Conservation (phyloP, 768 basidiomycete species). For the Naganishia friedmannii region DNA sequence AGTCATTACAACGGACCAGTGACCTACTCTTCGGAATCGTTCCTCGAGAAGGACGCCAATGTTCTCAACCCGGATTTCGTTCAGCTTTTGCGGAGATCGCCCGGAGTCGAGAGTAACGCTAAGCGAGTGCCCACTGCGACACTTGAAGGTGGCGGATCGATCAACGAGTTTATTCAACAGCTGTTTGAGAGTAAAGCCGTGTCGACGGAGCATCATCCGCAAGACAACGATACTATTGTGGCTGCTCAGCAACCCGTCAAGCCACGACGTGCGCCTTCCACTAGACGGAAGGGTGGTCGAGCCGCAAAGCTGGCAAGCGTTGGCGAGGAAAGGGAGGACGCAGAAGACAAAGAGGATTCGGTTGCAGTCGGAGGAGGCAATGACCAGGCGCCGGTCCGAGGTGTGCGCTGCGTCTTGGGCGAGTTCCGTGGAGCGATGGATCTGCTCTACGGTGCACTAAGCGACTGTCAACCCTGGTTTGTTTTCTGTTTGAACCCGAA, state of each 20-base stretch:
- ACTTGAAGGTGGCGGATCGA: conserved; percentile 70
- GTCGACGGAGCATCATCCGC: conserved; percentile 84
- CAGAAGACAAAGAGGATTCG: conserved; percentile 35
- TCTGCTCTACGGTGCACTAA: conserved; percentile 78
- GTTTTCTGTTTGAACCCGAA: conserved; percentile 93
- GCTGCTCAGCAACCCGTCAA: conserved; percentile 88
- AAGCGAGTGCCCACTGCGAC: conserved; percentile 44
- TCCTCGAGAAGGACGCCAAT: conserved; percentile 84
- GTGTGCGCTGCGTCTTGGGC: conserved; percentile 72
- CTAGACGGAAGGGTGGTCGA: conserved; percentile 57
- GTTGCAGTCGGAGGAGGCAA: conserved; percentile 40
- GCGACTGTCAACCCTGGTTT: conserved; percentile 86
- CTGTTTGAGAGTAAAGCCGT: conserved; percentile 85
- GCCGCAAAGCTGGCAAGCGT: conserved; percentile 40
- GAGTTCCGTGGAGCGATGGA: conserved; percentile 83
- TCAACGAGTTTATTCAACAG: conserved; percentile 85
- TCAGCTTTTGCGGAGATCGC: conserved; percentile 69
- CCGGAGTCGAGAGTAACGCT: conserved; percentile 45
- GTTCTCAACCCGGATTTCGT: conserved; percentile 91
- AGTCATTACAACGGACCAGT: conserved; percentile 89
- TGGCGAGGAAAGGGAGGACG: conserved; percentile 44
- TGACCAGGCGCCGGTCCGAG: conserved; percentile 40
- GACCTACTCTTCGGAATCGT: conserved; percentile 83
- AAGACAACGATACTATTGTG: conserved; percentile 92
- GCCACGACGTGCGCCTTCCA: conserved; percentile 90